Percentiles rank a stretch among this genome's conserved stretches.
These are phyloP conservation scores for Aspergillus sp. DNA, from an alignment of 2,329 filamentous ascomycete species.

Conservation along the genomic window DNA sequence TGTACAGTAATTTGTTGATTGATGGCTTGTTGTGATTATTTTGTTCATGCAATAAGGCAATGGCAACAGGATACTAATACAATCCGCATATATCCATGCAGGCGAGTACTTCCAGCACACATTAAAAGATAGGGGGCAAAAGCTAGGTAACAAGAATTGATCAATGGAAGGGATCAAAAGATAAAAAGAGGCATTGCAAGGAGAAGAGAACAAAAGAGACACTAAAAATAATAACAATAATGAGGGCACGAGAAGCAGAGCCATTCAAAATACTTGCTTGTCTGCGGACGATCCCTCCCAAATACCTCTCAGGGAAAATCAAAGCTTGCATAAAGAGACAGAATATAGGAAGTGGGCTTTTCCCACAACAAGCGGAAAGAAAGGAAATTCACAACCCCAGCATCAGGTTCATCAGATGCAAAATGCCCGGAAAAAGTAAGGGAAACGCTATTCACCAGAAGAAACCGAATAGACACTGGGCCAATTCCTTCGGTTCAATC, in stretches of 20 bases:
- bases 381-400: not conserved
- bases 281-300: not conserved
- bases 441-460: not conserved
- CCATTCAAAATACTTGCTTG: constrained; percentile 2
- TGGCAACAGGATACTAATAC: not conserved
- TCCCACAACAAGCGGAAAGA: constrained; percentile 1
- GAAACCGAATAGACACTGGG: not conserved
- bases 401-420: not conserved
- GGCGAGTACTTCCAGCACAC: constrained; percentile 5
- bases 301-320: not conserved
- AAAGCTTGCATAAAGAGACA: not conserved
- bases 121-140: constrained; percentile 10
- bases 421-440: not conserved
- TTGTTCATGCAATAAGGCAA: not conserved
- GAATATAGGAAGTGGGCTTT: not conserved
- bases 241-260: constrained; percentile 2
- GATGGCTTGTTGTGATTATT: not conserved
- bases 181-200: not conserved
- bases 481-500: not conserved
- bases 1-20: not conserved
- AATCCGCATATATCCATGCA: not conserved
- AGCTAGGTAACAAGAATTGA: constrained; percentile 7
- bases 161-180: not conserved
- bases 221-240: not conserved
- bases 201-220: constrained; percentile 1